phyloP scores from a whole-genome alignment of 2,329 filamentous ascomycete genomes.

The Fulvia fulva region DNA sequence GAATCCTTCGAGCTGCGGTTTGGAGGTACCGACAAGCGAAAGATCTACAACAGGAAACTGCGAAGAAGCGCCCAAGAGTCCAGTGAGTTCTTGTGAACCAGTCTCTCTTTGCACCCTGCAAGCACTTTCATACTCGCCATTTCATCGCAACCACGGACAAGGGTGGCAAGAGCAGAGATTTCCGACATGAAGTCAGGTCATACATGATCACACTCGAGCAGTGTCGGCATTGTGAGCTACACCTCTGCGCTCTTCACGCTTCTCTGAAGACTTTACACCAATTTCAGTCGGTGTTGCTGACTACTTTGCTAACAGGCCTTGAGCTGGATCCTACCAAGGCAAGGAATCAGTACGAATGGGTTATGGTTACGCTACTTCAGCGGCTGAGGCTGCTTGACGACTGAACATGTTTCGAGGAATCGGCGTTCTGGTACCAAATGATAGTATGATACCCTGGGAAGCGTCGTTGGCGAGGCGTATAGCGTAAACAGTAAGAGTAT shows the following conservation, averaged over 20 bases:
- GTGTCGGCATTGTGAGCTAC: background rate
- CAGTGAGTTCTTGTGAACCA: conserved; percentile 36
- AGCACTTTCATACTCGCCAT: background rate
- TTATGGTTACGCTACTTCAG: conserved; percentile 17
- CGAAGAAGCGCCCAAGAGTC: conserved; percentile 67
- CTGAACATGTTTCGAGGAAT: conserved; percentile 1
- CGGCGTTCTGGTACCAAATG: conserved; percentile 5
- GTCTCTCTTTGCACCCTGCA: background rate
- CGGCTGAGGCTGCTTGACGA: conserved; percentile 15
- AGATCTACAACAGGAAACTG: conserved; percentile 76
- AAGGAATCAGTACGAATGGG: conserved; percentile 14
- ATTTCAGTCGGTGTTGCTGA: conserved; percentile 7
- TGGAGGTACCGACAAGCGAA: conserved; percentile 74
- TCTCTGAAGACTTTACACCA: background rate
- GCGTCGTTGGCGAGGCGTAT: background rate
- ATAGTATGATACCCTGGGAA: background rate
- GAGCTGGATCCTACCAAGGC: conserved; percentile 21
- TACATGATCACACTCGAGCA: background rate
- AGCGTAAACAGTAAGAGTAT: background rate
- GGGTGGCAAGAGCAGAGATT: background rate
- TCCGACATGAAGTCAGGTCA: background rate
- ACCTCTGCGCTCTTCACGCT: background rate
- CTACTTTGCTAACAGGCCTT: conserved; percentile 16
- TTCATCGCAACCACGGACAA: background rate
- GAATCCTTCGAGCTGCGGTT: conserved; percentile 85